Evolutionary conservation across 352 stramenopile species (phyloP), one percentile per base, ranked within the genome.

Genomic region (Phytophthora megakarya): DNA sequence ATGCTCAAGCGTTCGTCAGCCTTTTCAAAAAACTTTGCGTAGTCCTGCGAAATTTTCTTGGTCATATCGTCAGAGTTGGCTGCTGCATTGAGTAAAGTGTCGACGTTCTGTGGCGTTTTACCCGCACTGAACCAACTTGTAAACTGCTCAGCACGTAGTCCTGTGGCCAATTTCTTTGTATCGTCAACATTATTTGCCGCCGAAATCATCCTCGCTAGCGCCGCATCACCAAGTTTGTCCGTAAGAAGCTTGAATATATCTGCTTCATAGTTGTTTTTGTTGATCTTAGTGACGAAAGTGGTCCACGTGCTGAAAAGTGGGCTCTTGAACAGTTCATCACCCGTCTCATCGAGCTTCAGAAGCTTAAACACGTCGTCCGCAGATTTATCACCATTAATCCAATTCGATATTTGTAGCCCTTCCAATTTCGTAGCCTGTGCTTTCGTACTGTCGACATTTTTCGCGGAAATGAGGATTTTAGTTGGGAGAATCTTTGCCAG

Each of bases 341-440:
- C 42, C 26, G 42, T n/a, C 26, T 60, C n/a, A n/a, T 50, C 26
- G 19, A 61, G 52, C 13, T 32, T 37, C 40, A 61, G 52, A 19
- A 30, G 28, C 19, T 51, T 61, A 30, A 61, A 45, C 28, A 61
- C 43, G 4, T 26, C 4, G 15, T 21, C 23, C 4, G 39, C n/a
- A 30, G 40, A 51, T 21, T 26, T 26, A 10, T 25, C 37, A 37
- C 13, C 22, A 10, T 21, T 16, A 38, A 26, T 32, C 22, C 49
- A 57, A n/a, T 45, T 47, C 26, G n/a, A 47, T 7, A 40, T 3
- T 6, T 57, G 49, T 6, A 45, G n/a, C 11, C 10, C 33, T 22
- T 61, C 40, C 40, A 61, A 23, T 21, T 40, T 45, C 12, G 40
- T 45, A 9, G 40, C 52, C 6, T 52, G 25, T 18, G 13, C 19